Base-by-base conservation (phyloP, 1,284 basidiomycete genomes). In the Cystobasidium slooffiae region DNA sequence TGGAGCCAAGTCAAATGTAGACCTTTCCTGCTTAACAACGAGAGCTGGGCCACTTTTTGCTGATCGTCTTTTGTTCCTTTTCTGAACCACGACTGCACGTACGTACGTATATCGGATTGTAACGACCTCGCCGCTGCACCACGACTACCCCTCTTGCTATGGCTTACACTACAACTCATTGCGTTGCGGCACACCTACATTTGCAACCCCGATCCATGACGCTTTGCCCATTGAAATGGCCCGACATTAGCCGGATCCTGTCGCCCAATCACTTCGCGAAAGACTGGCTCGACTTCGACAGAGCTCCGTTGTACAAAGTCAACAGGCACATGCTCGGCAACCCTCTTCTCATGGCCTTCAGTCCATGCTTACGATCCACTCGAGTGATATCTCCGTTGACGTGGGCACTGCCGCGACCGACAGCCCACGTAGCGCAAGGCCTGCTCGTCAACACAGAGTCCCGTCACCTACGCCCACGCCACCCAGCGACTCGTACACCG, bases 401-500 rank as follows among this genome's bases (percentile, higher is more conserved):
- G 24, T 63, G 6, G 31, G 31, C 31, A 41, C 61, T 37, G 44
- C 61, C 12, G 61, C 43, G 10, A 63, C 61, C 4, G 61, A 46
- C 44, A 47, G 61, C 47, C 43, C 44, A 24, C 43, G 61, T 43
- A 63, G 61, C 44, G 44, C 20, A 47, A 63, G 12, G 24, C 61
- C 31, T 41, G 61, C 16, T 10, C 37, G 12, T 22, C 46, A 24
- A 41, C 59, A 22, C 1, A n/a, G 16, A 9, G 22, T 1, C 6
- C 12, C n/a, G 7, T 37, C 20, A 7, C 61, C 18, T n/a, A 8
- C 43, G 1, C 20, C 61, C 12, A 31, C n/a, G n/a, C 46, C 61
- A 14, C 61, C 47, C 44, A 63, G 61, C 18, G n/a, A 63, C 18
- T 63, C 61, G 8, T 63, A 63, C 44, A 49, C 43, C 24, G 61